A percentile compares a stretch with the other conserved stretches of the same genome.
Evolutionary conservation across 495 filamentous ascomycete species (phyloP).

Genomic region (Aspergillus carlsbadensis): DNA sequence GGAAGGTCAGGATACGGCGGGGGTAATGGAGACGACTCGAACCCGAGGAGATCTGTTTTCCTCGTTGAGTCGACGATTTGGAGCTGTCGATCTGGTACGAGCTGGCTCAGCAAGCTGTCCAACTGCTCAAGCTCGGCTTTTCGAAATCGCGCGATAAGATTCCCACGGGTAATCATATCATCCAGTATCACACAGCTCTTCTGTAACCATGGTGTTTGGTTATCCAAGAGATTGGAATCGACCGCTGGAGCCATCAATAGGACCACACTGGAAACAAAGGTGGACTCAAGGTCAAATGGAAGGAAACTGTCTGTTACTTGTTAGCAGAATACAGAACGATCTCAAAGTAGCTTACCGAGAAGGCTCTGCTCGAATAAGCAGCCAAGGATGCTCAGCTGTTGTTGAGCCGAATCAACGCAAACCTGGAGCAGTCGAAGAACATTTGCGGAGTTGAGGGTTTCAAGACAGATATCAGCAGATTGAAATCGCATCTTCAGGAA

Average conservation of each 20-base stretch:
- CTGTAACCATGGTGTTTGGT: constrained; percentile 32
- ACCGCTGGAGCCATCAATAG: constrained; percentile 36
- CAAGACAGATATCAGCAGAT: constrained; percentile 21
- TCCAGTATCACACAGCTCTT: constrained; percentile 38
- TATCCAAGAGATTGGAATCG: constrained; percentile 27
- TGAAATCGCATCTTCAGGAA: constrained; percentile 39
- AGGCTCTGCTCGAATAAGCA: constrained; percentile 39
- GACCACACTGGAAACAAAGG: constrained; percentile 38
- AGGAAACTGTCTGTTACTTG: constrained; percentile 41
- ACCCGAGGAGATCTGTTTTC: background rate
- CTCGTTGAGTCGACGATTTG: background rate
- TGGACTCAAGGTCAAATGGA: constrained; percentile 44
- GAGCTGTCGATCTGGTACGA: constrained; percentile 21
- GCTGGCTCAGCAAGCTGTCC: constrained; percentile 28
- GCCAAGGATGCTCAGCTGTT: constrained; percentile 39
- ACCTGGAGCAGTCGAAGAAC: constrained; percentile 39
- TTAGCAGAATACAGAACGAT: background rate
- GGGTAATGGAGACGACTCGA: constrained; percentile 1
- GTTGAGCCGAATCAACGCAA: constrained; percentile 42
- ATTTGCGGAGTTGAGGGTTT: constrained; percentile 28
- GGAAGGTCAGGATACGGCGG: constrained; percentile 3
- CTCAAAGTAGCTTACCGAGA: constrained; percentile 28
- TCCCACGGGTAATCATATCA: constrained; percentile 42
- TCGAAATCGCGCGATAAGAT: constrained; percentile 37
- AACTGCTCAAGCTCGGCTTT: constrained; percentile 40